Conservation (phyloP, 805 yeast genomes). For the Lipomyces japonicus region DNA sequence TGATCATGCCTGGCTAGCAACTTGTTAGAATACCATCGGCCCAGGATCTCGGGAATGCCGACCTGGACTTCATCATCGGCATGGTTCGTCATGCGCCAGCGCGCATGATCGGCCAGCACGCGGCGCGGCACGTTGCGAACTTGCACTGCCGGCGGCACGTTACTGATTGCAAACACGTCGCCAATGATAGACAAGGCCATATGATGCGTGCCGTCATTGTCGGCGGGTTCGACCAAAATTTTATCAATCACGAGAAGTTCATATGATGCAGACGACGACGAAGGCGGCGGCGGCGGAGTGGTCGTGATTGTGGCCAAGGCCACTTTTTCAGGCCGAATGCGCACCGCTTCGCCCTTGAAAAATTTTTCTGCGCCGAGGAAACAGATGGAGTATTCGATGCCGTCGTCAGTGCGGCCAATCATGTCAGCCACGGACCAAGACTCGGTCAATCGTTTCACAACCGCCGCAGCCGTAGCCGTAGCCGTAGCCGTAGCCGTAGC, state of each 20-base stretch:
- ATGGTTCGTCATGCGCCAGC: no score
- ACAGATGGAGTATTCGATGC: conserved; percentile 12
- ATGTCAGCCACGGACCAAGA: conserved; percentile 17
- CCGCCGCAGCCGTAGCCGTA: neutral
- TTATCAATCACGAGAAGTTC: conserved; percentile 18
- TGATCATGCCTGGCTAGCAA: no score
- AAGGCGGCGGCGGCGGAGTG: no score
- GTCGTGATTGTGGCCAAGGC: neutral
- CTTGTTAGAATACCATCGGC: no score
- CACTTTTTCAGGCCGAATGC: conserved; percentile 12
- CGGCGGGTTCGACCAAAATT: neutral
- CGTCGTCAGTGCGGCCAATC: neutral
- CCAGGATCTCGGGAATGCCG: no score
- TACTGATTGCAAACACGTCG: neutral
- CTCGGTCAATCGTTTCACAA: neutral
- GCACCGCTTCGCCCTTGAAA: conserved; percentile 22
- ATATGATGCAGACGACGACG: no score
- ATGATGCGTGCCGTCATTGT: no score
- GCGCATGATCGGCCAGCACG: conserved; percentile 5
- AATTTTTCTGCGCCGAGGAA: conserved; percentile 27
- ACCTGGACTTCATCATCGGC: no score
- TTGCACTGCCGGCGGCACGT: conserved; percentile 1
- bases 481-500: no score
- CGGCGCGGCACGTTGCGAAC: neutral
- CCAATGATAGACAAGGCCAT: neutral